Evolutionary conservation across 768 basidiomycete genomes (phyloP).

Genomic region (Lactifluus piperatus): DNA sequence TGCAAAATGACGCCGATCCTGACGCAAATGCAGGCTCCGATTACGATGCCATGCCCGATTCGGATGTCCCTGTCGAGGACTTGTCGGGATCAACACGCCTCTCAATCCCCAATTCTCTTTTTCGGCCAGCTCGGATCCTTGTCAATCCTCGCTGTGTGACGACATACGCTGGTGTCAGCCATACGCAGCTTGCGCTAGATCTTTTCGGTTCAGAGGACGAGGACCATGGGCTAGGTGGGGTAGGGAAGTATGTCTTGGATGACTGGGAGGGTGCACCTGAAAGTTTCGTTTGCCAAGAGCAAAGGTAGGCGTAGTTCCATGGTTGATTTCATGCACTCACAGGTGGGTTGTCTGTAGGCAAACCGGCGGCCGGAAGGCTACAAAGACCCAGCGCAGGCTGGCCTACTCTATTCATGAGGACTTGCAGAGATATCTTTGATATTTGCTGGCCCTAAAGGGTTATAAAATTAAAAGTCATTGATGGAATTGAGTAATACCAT

Average conservation of each 20-base stretch:
- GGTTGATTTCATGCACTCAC: neutral
- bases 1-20: constrained; percentile 36
- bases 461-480: too few relatives aligned
- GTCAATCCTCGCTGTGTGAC: constrained; percentile 96
- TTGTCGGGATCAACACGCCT: constrained; percentile 28
- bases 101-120: constrained; percentile 80
- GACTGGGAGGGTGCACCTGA: constrained; percentile 98
- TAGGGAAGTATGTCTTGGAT: constrained; percentile 75
- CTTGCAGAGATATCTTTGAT: constrained; percentile 27
- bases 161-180: constrained; percentile 95
- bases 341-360: constrained; percentile 35
- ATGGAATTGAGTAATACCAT: too few relatives aligned
- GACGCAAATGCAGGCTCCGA: constrained; percentile 84
- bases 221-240: constrained; percentile 39
- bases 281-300: constrained; percentile 97
- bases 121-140: constrained; percentile 82
- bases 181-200: constrained; percentile 92
- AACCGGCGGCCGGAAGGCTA: constrained; percentile 83
- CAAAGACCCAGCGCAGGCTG: constrained; percentile 79
- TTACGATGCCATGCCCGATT: constrained; percentile 77
- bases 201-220: constrained; percentile 77
- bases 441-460: too few relatives aligned
- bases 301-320: constrained; percentile 42
- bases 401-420: constrained; percentile 80
- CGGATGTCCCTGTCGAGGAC: constrained; percentile 34